Base-by-base conservation (phyloP, 2,329 filamentous ascomycete species). In the Fusarium multiceps region DNA sequence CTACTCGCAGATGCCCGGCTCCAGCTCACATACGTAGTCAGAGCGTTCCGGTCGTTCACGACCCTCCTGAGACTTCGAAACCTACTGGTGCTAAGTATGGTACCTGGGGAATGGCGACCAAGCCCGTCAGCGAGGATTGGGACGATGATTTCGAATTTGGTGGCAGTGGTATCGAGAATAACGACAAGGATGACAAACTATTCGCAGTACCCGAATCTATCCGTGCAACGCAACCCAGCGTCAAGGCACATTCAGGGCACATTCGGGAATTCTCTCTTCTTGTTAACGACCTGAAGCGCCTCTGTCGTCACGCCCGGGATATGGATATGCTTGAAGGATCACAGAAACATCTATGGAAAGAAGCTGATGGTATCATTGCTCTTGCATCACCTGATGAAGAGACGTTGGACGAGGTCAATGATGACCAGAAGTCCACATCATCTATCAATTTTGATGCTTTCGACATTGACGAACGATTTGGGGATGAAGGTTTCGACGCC, bases 91-190 rank as follows among this genome's bases (percentile, higher is more conserved):
- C 86, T 55, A 94, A 94, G 74, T 95, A 93, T 75, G 91, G 92
- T 45, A 94, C 92, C 2, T 95, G 92, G 92, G 92, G 92, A 4
- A 82, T 93, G 43, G 89, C 91, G n/a, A 90, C 88, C 67, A 94
- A 94, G 78, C 91, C 88, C 18, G 90, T 90, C 13, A 94, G 91
- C 66, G 93, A 97, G 77, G 93, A 96, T 75, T 97, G 93, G 93
- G 93, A 95, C 73, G 92, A 94, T 68, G 93, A 97, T 77, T 96
- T 97, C 73, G 92, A 95, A 64, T 94, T 95, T 76, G 86, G 86
- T 11, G 82, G 81, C 27, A 77, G 84, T 32, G 82, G 81, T 45
- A 74, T 79, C 37, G 77, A 66, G 7, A 78, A 79, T n/a, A 77
- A 78, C 40, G 79, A 79, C 34, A 78, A 77, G 28, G 77, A 78